Conservation (phyloP, 257 asterid species). For the Striga asiatica region DNA sequence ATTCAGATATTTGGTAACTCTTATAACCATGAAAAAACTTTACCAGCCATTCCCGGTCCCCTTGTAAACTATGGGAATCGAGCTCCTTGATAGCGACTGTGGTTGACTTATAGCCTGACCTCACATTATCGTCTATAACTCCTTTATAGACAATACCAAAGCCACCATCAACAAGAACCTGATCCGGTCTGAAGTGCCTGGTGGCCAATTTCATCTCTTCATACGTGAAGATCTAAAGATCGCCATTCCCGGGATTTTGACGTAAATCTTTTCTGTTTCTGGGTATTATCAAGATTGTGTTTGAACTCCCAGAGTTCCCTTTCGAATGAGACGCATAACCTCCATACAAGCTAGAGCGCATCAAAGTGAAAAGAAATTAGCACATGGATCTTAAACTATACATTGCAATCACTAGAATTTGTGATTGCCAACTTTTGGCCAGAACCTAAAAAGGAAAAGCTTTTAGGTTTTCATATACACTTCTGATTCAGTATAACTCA, state of each 20-base stretch:
- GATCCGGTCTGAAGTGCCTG: constrained; percentile 73
- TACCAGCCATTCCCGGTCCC: constrained; percentile 99
- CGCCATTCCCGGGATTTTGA: constrained; percentile 51
- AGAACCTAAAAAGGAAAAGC: no score
- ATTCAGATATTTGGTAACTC: no score
- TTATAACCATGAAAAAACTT: background rate
- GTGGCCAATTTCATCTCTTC: constrained; percentile 94
- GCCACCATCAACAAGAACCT: constrained; percentile 91
- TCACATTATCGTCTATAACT: constrained; percentile 58
- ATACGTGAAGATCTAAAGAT: constrained; percentile 74
- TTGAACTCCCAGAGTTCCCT: constrained; percentile 32
- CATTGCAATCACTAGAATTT: background rate
- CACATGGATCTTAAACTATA: constrained; percentile 5
- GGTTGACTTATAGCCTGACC: constrained; percentile 47
- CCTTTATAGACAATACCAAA: constrained; percentile 90
- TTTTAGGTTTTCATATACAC: no score
- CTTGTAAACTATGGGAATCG: constrained; percentile 86
- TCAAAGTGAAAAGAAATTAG: constrained; percentile 12
- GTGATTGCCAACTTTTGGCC: background rate
- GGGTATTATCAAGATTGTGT: constrained; percentile 36
- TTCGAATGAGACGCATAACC: constrained; percentile 27
- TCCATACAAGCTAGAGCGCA: constrained; percentile 14
- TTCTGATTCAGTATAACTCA: background rate
- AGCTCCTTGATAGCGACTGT: constrained; percentile 87
- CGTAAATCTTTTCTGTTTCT: constrained; percentile 69